A percentile compares a stretch with the other conserved stretches of the same genome.
Conservation (phyloP, 345 rosid species). For the Moricandia arvensis region DNA sequence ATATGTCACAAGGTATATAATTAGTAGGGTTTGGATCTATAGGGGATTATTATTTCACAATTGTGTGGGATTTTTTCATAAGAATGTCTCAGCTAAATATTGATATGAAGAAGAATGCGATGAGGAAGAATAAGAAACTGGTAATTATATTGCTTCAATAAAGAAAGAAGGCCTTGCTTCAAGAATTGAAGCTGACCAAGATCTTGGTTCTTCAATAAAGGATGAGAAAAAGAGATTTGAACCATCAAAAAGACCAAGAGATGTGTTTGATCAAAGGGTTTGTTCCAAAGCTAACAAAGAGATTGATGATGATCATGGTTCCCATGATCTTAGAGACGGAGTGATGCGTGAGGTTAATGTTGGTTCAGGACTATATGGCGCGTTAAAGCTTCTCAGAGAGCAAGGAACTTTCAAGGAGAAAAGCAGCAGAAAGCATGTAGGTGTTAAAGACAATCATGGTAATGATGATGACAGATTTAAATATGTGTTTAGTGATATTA, state of each 20-base stretch:
- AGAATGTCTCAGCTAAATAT: conserved; percentile 13
- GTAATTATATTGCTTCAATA: conserved; percentile 1
- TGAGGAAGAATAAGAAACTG: conserved; percentile 21
- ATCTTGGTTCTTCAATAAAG: conserved; percentile 4
- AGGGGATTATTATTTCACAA: neutral
- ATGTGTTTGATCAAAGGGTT: neutral
- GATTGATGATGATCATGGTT: neutral
- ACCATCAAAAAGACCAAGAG: conserved; percentile 1
- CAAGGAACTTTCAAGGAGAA: conserved; percentile 24
- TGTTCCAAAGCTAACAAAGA: neutral
- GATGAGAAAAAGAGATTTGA: conserved; percentile 3
- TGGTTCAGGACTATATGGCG: conserved; percentile 23
- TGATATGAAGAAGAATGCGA: conserved; percentile 13
- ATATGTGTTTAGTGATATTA: conserved; percentile 15
- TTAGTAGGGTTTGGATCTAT: neutral
- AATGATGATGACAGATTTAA: conserved; percentile 9
- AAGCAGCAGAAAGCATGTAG: neutral
- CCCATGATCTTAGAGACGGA: neutral
- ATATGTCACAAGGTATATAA: neutral
- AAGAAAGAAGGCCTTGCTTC: conserved; percentile 18
- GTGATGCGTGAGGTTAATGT: conserved; percentile 25
- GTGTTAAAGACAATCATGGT: neutral
- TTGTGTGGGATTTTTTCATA: neutral
- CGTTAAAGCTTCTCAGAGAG: conserved; percentile 14
- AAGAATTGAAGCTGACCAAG: conserved; percentile 10